Conservation (phyloP, 2,329 filamentous ascomycete species). For the Phyllosticta citrichinensis region DNA sequence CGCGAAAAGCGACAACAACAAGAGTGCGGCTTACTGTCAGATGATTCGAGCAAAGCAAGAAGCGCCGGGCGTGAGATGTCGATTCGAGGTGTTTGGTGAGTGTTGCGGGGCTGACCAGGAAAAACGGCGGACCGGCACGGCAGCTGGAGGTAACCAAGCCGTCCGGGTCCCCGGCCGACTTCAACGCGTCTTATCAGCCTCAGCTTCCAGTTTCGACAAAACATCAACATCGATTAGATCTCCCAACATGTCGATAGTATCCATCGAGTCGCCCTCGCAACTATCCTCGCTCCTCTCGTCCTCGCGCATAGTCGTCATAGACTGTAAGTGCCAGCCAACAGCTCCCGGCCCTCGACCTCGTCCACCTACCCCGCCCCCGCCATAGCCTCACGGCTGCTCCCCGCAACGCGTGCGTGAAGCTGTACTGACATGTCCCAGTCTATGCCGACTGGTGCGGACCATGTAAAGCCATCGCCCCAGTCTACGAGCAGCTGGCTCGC, state of each 20-base stretch:
- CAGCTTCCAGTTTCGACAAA: not conserved
- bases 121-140: not conserved
- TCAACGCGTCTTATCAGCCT: not conserved
- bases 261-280: slow-evolving; percentile 34
- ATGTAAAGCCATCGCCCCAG: slow-evolving; percentile 72
- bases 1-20: no score
- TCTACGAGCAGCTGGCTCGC: slow-evolving; percentile 67
- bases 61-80: no score
- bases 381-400: slow-evolving; percentile 19
- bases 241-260: slow-evolving; percentile 35
- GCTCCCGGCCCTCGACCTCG: slow-evolving; percentile 8
- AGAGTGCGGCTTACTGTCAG: no score
- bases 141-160: not conserved
- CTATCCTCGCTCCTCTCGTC: slow-evolving; percentile 52
- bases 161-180: not conserved
- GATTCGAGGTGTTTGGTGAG: no score
- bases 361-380: not conserved
- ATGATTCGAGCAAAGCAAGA: no score
- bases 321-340: slow-evolving; percentile 65
- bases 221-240: not conserved
- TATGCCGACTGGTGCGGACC: slow-evolving; percentile 80
- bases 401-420: not conserved
- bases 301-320: slow-evolving; percentile 72
- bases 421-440: slow-evolving; percentile 44
- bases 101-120: not conserved